Evolutionary conservation across 202 grass and related monocot genomes (phyloP).

Genomic region (Tripidium arundinaceum): DNA sequence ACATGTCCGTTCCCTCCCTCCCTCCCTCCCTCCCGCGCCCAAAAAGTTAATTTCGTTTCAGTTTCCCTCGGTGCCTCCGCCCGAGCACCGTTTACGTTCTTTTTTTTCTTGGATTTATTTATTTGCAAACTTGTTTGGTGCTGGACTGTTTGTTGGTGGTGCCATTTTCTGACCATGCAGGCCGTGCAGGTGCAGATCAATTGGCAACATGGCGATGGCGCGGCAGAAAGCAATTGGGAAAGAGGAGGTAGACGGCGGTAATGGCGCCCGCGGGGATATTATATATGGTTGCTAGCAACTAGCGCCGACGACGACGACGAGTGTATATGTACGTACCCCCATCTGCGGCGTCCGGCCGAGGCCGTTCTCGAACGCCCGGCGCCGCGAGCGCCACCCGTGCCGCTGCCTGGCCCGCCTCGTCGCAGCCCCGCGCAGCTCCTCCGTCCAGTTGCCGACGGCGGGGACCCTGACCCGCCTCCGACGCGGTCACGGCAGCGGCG

Average conservation of each 20-base stretch:
- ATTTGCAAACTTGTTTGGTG: not conserved
- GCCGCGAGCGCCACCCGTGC: conserved; percentile 1
- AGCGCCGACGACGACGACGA: too few species aligned
- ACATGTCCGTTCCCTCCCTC: conserved; percentile 17
- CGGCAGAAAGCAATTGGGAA: not conserved
- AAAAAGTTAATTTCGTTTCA: not conserved
- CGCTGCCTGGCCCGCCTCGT: conserved; percentile 13
- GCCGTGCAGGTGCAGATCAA: not conserved
- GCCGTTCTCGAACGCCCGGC: conserved; percentile 55
- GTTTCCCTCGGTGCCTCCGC: not conserved
- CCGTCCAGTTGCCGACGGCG: conserved; percentile 42
- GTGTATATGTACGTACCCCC: conserved; percentile 57
- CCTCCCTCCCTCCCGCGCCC: not conserved
- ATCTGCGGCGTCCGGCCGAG: conserved; percentile 85
- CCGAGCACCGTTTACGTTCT: not conserved
- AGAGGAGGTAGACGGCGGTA: not conserved
- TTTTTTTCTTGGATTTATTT: not conserved
- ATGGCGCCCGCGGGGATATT: too few species aligned
- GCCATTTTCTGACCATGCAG: too few species aligned
- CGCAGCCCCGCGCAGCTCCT: conserved; percentile 18
- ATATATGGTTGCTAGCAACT: too few species aligned
- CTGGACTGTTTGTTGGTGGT: not conserved
- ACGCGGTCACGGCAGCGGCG: not conserved
- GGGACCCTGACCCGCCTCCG: not conserved
- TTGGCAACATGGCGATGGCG: not conserved